A percentile compares a stretch with the other conserved stretches of the same genome.
Evolutionary conservation across 192 early-diverging fungal species (phyloP).

Genomic region (Mortierella antarctica): DNA sequence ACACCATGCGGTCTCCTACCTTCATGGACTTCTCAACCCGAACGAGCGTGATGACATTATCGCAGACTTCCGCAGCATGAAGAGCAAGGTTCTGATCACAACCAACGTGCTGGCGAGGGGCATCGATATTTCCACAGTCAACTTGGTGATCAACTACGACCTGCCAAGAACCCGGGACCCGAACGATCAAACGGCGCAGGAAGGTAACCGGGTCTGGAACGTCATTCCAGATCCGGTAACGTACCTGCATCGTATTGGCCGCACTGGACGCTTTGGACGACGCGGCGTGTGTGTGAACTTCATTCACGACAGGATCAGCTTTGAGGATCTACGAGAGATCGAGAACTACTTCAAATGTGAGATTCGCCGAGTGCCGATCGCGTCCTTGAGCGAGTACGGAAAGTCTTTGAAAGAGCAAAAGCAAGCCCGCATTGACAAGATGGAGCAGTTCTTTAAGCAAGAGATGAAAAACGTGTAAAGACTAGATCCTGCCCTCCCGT

Average conservation of each 20-base stretch:
- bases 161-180: conserved; percentile 72
- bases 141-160: conserved; percentile 96
- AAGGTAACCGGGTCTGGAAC: no score
- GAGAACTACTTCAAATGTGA: conserved; percentile 75
- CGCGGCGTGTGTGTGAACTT: conserved; percentile 96
- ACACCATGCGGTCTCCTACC: conserved; percentile 72
- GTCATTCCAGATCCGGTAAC: conserved; percentile 82
- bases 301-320: conserved; percentile 78
- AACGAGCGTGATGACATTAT: conserved; percentile 76
- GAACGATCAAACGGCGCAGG: conserved; percentile 1
- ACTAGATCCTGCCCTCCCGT: no score
- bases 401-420: background rate
- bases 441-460: conserved; percentile 29
- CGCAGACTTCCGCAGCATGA: conserved; percentile 64
- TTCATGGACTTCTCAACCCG: conserved; percentile 79
- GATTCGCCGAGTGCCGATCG: conserved; percentile 76
- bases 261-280: conserved; percentile 97
- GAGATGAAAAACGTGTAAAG: conserved; percentile 4
- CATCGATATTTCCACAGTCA: conserved; percentile 96
- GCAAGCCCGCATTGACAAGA: conserved; percentile 6
- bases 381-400: background rate
- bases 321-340: conserved; percentile 79
- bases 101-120: conserved; percentile 78
- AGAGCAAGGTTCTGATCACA: conserved; percentile 66
- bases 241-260: conserved; percentile 96